phyloP scores from a whole-genome alignment of 257 asterid species.

The Mentha longifolia region DNA sequence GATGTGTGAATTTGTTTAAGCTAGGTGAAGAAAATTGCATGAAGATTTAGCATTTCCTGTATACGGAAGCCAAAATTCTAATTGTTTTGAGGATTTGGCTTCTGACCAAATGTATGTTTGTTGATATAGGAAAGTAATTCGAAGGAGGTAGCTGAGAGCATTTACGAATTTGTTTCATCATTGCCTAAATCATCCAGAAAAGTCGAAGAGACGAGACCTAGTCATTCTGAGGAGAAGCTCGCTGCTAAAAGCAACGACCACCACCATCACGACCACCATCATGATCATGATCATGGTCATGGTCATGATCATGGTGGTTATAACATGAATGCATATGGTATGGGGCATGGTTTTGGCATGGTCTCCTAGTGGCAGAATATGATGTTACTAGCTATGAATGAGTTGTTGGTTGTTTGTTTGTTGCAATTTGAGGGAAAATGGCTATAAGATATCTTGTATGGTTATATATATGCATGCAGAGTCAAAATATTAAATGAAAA shows the following conservation, averaged over 20 bases:
- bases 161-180: constrained; percentile 62
- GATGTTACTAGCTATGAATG: neutral
- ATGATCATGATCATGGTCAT: constrained; percentile 33
- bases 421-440: neutral
- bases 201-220: constrained; percentile 48
- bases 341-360: constrained; percentile 50
- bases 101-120: neutral
- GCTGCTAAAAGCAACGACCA: constrained; percentile 42
- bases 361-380: neutral
- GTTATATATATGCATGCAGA: too few relatives aligned
- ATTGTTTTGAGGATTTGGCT: neutral
- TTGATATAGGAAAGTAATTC: constrained; percentile 60
- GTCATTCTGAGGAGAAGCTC: constrained; percentile 47
- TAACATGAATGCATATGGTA: constrained; percentile 61
- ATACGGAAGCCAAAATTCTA: neutral
- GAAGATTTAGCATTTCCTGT: neutral
- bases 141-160: constrained; percentile 70
- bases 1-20: neutral
- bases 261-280: neutral
- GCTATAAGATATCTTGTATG: neutral
- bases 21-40: neutral
- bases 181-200: constrained; percentile 60
- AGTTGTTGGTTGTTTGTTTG: neutral
- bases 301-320: constrained; percentile 48
- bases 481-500: too few relatives aligned